Evolutionary conservation across 2,329 filamentous ascomycete genomes (phyloP), one percentile per base, ranked within the genome.

Genomic region (Pestalotiopsis sp.): DNA sequence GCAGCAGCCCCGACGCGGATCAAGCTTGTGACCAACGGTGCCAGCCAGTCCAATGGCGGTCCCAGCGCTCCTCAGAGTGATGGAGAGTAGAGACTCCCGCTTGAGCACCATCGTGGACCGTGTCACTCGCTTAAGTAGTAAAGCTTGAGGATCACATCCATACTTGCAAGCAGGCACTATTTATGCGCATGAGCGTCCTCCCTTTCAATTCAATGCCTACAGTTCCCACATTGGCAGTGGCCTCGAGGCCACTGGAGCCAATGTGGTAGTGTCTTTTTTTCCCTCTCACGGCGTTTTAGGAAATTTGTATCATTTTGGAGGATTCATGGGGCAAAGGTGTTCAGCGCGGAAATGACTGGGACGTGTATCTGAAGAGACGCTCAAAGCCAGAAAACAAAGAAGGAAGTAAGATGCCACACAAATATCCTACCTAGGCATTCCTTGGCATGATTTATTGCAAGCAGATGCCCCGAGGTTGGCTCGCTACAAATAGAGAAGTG

Each of bases 1-100:
- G 79, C 84, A 70, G 79, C 85, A 31, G 86, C 83, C 71, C 81
- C 84, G 14, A 89, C 88, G 3, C 85, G 91, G 68, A 95, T 95
- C 80, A 94, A 92, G 83, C 84, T 95, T 70, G 77, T 79, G 25
- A 78, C 76, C 13, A 78, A 78, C 58, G 77, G 77, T 57, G 61
- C 70, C 66, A 72, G 69, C 66, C 77, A 74, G 64, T 64, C 69
- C 6, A 74, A 75, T 63, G 72, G 73, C 25, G 74, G 71, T 23
- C 63, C 66, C 20, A 70, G 72, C 56, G 72, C 72, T 56, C 62
- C 64, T 58, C 73, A 74, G 41, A 78, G 76, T 64, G 77, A 79
- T 57, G 76, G 74, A 52, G 77, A 79, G 69, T 75, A 59, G 56
- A 41, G 20, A 27, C 27, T n/a, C 20, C 36, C 38, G 4, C 13